phyloP scores from a whole-genome alignment of 1,284 basidiomycete genomes.

The Heimioporus punctisporus region DNA sequence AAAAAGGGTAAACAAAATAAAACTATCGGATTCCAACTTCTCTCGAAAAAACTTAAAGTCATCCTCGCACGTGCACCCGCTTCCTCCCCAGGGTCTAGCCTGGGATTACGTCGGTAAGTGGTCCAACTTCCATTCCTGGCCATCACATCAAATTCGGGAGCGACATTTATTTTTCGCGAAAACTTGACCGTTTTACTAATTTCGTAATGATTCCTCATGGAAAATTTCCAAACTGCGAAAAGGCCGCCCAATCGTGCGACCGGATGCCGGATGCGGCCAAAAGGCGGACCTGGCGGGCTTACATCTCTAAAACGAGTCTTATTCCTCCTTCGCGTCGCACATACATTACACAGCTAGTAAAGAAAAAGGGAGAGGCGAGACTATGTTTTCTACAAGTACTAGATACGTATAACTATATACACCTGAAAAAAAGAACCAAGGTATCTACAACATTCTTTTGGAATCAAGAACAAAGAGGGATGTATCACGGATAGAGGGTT shows the following conservation, averaged over 20 bases:
- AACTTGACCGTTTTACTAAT: too few relatives aligned
- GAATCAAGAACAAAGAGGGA: constrained; percentile 17
- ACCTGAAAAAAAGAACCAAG: constrained; percentile 5
- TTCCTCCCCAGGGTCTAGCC: too few relatives aligned
- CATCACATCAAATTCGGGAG: too few relatives aligned
- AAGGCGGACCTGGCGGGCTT: constrained; percentile 1
- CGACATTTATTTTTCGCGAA: too few relatives aligned
- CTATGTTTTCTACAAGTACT: constrained; percentile 18
- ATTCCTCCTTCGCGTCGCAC: not conserved
- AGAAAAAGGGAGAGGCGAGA: not conserved
- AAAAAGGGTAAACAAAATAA: too few relatives aligned
- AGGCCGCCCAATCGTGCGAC: constrained; percentile 2
- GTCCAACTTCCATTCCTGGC: too few relatives aligned
- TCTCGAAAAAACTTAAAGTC: too few relatives aligned
- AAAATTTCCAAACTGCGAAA: not conserved
- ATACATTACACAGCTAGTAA: not conserved
- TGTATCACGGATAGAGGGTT: constrained; percentile 12
- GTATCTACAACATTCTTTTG: constrained; percentile 6
- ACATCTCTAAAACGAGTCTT: constrained; percentile 1
- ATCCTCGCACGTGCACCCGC: too few relatives aligned
- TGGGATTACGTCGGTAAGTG: too few relatives aligned
- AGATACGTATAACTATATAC: constrained; percentile 38
- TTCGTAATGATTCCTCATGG: not conserved
- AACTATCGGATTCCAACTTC: too few relatives aligned
- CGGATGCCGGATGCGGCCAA: not conserved